A percentile compares a stretch with the other conserved stretches of the same genome.
Conservation (phyloP, 2,329 filamentous ascomycete genomes). For the Aspergillus eucalypticola region DNA sequence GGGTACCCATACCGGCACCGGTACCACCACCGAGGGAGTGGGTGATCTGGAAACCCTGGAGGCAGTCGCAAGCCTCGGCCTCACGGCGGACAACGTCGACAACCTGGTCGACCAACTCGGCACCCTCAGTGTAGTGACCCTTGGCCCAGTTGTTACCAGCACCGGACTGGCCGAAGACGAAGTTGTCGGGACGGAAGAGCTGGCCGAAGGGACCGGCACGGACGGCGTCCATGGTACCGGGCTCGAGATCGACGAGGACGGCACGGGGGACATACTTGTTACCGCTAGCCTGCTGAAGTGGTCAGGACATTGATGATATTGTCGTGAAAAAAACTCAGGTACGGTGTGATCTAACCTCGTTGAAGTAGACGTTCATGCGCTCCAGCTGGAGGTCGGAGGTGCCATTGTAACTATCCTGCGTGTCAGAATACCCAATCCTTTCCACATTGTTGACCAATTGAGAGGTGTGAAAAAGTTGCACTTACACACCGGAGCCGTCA, state of each 20-base stretch:
- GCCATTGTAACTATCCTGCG: constrained; percentile 77
- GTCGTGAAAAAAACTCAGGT: background rate
- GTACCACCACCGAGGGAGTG: constrained; percentile 99
- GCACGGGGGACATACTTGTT: constrained; percentile 99
- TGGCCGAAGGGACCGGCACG: constrained; percentile 96
- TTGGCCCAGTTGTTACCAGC: constrained; percentile 99
- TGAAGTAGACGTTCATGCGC: constrained; percentile 99
- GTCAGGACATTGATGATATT: constrained; percentile 11
- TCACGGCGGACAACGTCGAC: constrained; percentile 98
- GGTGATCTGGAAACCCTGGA: constrained; percentile 99
- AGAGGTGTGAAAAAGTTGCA: constrained; percentile 31
- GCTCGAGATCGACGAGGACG: constrained; percentile 98
- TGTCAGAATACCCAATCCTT: constrained; percentile 25
- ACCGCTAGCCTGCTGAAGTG: constrained; percentile 55
- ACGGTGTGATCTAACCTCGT: constrained; percentile 61
- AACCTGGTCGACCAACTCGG: constrained; percentile 96
- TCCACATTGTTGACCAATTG: constrained; percentile 4
- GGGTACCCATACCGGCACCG: constrained; percentile 99
- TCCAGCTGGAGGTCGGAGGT: constrained; percentile 98
- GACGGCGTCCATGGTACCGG: constrained; percentile 99
- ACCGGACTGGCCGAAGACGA: constrained; percentile 98
- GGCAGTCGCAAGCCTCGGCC: constrained; percentile 98
- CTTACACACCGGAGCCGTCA: constrained; percentile 93
- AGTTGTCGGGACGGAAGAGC: constrained; percentile 99
- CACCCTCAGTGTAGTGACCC: constrained; percentile 99